Evolutionary conservation across 345 rosid genomes (phyloP), one percentile per base, ranked within the genome.

Genomic region (Citrus glauca): DNA sequence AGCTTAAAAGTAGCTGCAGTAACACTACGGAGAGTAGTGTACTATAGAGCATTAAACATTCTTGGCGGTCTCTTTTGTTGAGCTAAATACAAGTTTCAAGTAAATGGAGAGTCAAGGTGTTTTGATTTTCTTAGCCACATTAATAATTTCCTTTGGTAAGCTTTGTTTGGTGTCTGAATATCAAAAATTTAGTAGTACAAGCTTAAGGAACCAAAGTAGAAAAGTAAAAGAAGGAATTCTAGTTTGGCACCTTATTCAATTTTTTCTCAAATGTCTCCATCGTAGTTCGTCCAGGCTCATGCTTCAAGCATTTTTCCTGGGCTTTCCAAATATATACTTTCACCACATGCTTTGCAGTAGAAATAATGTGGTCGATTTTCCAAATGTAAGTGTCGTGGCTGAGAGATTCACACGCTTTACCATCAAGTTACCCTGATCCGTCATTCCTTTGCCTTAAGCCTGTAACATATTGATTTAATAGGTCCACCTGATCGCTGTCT

Each of bases 371-470:
- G 73, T 94, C 90, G 48, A 95, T 95, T 79, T 81, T 90, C 8
- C 8, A 6, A 4, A 33, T 5, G 92, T 95, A 80, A 93, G 98
- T 32, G 98, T 95, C 71, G 97, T 90, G 38, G 98, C 98, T 1
- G 99, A 93, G 83, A 95, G 92, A 82, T 95, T 97, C 25, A 95
- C 99, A 20, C 97, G 86, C 78, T 95, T 95, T 20, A 98, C 99
- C 99, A 93, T 93, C 86, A 95, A 81, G 77, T 95, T 95, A 40
- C 99, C 99, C 98, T 98, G 81, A 95, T 92, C 60, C 97, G 87
- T 73, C 99, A 97, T 83, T 95, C 97, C 84, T 95, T 95, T n/a
- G 98, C 97, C 88, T 95, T 95, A 78, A 95, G 1, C 83, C 98
- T 88, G 78, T 97, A 92, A 76, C 99, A 92, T 37, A 95, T 92